Percentiles rank a stretch among this genome's conserved stretches.
phyloP scores from a whole-genome alignment of 495 filamentous ascomycete species.

The Daldinia decipiens region DNA sequence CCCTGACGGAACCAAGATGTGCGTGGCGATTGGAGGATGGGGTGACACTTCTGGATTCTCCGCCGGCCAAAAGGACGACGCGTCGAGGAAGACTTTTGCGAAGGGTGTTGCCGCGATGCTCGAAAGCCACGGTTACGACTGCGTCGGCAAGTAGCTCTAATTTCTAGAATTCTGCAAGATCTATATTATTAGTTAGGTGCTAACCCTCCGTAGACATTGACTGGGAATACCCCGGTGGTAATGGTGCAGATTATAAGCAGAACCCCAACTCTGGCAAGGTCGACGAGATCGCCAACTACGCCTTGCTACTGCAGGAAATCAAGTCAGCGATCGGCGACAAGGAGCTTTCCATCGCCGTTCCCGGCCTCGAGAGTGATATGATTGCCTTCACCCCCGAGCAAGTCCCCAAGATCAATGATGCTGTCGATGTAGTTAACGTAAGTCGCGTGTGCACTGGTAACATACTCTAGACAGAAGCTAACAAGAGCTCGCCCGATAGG shows the following conservation, averaged over 20 bases:
- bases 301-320: slow-evolving; percentile 65
- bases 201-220: slow-evolving; percentile 59
- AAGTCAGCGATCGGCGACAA: slow-evolving; percentile 67
- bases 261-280: slow-evolving; percentile 66
- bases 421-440: slow-evolving; percentile 70
- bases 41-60: slow-evolving; percentile 68
- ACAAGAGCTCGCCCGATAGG: slow-evolving; percentile 15
- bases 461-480: not conserved
- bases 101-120: slow-evolving; percentile 66
- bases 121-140: slow-evolving; percentile 65
- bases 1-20: slow-evolving; percentile 62
- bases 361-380: slow-evolving; percentile 68
- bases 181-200: not conserved
- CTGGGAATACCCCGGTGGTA: slow-evolving; percentile 77
- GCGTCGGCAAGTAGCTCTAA: slow-evolving; percentile 51
- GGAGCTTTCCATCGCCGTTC: slow-evolving; percentile 70
- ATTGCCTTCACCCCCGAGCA: slow-evolving; percentile 68
- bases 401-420: slow-evolving; percentile 66
- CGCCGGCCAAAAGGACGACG: slow-evolving; percentile 60
- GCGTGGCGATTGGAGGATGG: slow-evolving; percentile 74
- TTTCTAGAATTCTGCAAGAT: not conserved
- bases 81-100: slow-evolving; percentile 63
- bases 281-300: slow-evolving; percentile 68
- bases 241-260: slow-evolving; percentile 67
- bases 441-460: slow-evolving; percentile 10